Evolutionary conservation across 768 basidiomycete species (phyloP).

Genomic region (Lactarius sp.): DNA sequence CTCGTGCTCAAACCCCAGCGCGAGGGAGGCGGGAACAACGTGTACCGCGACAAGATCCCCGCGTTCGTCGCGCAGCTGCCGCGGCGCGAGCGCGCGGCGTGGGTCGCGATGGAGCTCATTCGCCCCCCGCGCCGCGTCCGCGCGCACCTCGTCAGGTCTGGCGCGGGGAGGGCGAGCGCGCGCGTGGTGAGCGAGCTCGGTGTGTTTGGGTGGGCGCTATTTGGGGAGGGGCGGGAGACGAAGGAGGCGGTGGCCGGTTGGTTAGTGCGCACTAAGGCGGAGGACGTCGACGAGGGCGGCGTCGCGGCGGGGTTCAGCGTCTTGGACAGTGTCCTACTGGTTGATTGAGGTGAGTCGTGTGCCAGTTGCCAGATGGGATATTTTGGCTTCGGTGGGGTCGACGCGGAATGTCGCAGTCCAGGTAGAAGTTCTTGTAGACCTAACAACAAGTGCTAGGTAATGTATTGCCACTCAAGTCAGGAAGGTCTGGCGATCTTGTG

Average conservation of each 20-base stretch:
- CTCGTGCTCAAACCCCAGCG: conserved; percentile 95
- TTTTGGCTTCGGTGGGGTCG: too few species aligned
- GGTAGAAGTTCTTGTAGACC: neutral
- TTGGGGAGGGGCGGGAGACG: conserved; percentile 46
- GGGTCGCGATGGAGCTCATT: conserved; percentile 97
- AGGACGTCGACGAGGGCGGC: conserved; percentile 89
- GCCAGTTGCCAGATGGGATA: neutral
- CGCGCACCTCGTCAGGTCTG: conserved; percentile 76
- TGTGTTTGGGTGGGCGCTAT: conserved; percentile 85
- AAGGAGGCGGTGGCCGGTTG: conserved; percentile 72
- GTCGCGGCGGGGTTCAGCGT: conserved; percentile 52
- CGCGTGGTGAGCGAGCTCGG: conserved; percentile 89
- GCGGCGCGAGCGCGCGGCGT: conserved; percentile 63
- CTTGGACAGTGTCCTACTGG: conserved; percentile 40
- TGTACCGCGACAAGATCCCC: conserved; percentile 82
- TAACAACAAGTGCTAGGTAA: too few species aligned
- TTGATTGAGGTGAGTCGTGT: conserved; percentile 28
- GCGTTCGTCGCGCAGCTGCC: conserved; percentile 63
- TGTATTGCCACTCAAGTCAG: too few species aligned
- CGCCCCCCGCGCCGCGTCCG: conserved; percentile 60
- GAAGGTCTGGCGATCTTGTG: too few species aligned
- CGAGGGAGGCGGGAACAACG: conserved; percentile 97
- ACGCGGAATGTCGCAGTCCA: neutral
- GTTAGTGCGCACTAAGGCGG: conserved; percentile 84
- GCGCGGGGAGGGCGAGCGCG: conserved; percentile 40